Evolutionary conservation across 2,329 filamentous ascomycete species (phyloP).

Genomic region (Rhytidhysteron rufulum): DNA sequence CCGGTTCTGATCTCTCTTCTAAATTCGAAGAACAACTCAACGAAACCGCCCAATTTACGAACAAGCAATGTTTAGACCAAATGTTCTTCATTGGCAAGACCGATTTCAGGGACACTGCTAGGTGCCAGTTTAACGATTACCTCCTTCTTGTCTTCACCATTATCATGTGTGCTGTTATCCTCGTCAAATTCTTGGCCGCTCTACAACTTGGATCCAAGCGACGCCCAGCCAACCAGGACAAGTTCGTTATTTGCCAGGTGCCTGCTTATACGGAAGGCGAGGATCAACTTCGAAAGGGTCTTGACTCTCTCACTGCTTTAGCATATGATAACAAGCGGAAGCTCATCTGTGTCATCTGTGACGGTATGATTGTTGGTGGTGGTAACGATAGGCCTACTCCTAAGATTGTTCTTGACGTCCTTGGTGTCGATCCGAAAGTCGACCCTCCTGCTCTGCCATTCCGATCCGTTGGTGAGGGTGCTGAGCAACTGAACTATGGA

Average conservation of each 20-base stretch:
- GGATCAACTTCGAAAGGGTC: conserved; percentile 85
- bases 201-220: conserved; percentile 91
- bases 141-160: conserved; percentile 84
- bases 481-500: conserved; percentile 93
- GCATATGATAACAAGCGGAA: conserved; percentile 99
- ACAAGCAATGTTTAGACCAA: conserved; percentile 75
- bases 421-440: conserved; percentile 94
- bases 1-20: conserved; percentile 73
- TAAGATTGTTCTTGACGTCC: conserved; percentile 95
- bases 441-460: conserved; percentile 92
- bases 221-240: conserved; percentile 86
- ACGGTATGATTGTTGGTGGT: conserved; percentile 92
- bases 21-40: conserved; percentile 58
- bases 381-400: conserved; percentile 96
- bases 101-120: conserved; percentile 75
- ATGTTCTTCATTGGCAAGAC: conserved; percentile 77
- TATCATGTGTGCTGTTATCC: conserved; percentile 73
- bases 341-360: conserved; percentile 92
- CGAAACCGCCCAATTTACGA: conserved; percentile 57
- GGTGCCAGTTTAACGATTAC: conserved; percentile 87
- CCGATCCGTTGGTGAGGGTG: conserved; percentile 84
- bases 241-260: conserved; percentile 98
- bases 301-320: conserved; percentile 90
- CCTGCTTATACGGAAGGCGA: conserved; percentile 98
- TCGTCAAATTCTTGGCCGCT: conserved; percentile 86